Base-by-base conservation (phyloP, 495 filamentous ascomycete species). In the Geopyxis carbonaria region DNA sequence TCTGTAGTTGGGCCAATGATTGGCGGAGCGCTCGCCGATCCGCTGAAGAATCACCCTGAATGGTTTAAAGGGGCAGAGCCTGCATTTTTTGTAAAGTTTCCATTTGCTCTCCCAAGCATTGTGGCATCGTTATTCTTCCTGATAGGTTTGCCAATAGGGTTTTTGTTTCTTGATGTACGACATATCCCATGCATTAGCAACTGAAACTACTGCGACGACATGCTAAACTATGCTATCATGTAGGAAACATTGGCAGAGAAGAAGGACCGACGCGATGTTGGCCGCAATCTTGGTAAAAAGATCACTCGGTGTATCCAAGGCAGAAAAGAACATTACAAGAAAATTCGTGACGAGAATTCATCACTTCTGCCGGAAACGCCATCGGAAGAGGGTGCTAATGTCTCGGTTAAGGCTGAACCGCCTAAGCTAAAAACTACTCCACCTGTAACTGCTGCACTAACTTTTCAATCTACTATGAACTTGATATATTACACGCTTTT, bases 1-100 rank as follows among this genome's bases (percentile, higher is more conserved):
- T 76, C 71, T 29, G 78, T 93, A n/a, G 74, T 94, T 53, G 87
- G 87, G 0, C 87, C 87, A 2, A 72, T 75, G 1, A 76, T 94
- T 49, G 87, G 87, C 18, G 87, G 87, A 2, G 73, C 77, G 27
- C 72, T 95, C 38, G 78, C 83, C 5, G 73, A 78, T 38, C 87
- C 87, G 2, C 71, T 74, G 1, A 60, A 64, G 28, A 73, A 78
- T 30, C 69, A 80, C 48, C 80, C 80, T 2, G 59, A 58, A 9
- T 38, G 79, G 11, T 89, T 87, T 55, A 42, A 42, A 5, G 42
- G 38, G 3, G 74, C 75, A 5, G 54, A 69, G 15, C 73, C 64
- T 18, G 64, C 59, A 30, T 78, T 84, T 45, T 66, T 93, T 31
- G 67, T 72, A 43, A 65, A 61, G 30, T 91, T 72, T 55, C 87